Percentiles rank a stretch among this genome's conserved stretches.
Evolutionary conservation across 352 stramenopile genomes (phyloP).

Genomic region (Thalassiosira exigua): DNA sequence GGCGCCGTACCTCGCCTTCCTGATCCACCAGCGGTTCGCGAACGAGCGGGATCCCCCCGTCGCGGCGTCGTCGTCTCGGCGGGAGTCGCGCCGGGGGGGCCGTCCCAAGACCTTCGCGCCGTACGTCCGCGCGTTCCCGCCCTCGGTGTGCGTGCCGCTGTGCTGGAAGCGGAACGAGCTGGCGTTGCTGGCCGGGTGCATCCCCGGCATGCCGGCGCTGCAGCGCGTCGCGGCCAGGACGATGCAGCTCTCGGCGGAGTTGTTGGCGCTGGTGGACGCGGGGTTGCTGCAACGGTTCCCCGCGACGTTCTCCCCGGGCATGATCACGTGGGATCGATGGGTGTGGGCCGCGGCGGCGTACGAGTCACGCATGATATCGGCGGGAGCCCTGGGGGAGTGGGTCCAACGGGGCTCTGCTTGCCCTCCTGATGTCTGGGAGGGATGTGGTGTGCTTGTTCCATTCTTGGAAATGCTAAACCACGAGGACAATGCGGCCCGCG

Average conservation of each 20-base stretch:
- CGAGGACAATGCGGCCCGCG: conserved; percentile 67
- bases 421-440: conserved; percentile 68
- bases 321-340: conserved; percentile 84
- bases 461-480: conserved; percentile 86
- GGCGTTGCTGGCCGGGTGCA: conserved; percentile 73
- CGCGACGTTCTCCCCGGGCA: conserved; percentile 64
- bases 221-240: conserved; percentile 76
- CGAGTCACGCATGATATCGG: conserved; percentile 66
- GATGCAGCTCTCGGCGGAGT: conserved; percentile 70
- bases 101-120: conserved; percentile 73
- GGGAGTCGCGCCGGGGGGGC: conserved; percentile 18
- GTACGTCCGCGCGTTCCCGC: conserved; percentile 77
- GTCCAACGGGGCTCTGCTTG: conserved; percentile 21
- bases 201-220: conserved; percentile 70
- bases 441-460: conserved; percentile 80
- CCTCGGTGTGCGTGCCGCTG: conserved; percentile 74
- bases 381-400: conserved; percentile 34
- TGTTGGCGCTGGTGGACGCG: conserved; percentile 74
- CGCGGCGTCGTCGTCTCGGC: not conserved
- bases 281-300: conserved; percentile 74
- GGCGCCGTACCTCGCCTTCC: conserved; percentile 76
- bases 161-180: conserved; percentile 85
- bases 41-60: conserved; percentile 58
- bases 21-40: conserved; percentile 84
- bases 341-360: conserved; percentile 79